Percentiles rank a stretch among this genome's conserved stretches.
These are phyloP conservation scores for Fusarium miscanthi DNA, from an alignment of 2,329 filamentous ascomycete species.

Conservation along the genomic window DNA sequence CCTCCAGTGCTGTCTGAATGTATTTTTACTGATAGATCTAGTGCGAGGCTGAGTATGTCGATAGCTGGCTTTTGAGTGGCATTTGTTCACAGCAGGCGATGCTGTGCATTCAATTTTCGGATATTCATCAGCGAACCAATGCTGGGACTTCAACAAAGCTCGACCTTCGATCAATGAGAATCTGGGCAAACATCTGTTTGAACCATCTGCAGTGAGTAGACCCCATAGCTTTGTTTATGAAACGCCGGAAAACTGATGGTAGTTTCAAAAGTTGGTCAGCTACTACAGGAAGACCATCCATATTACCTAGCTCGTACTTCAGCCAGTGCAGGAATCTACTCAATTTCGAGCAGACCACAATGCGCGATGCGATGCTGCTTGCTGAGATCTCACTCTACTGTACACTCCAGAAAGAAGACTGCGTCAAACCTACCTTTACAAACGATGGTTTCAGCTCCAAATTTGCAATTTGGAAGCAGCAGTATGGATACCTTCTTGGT, in stretches of 20 bases:
- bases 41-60: slow-evolving; percentile 52
- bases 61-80: slow-evolving; percentile 56
- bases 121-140: slow-evolving; percentile 52
- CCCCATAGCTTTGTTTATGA: rapidly evolving
- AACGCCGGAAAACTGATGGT: neutral
- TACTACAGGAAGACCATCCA: slow-evolving; percentile 54
- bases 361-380: slow-evolving; percentile 55
- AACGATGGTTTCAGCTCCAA: slow-evolving; percentile 20
- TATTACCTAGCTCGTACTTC: slow-evolving; percentile 52
- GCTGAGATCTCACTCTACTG: slow-evolving; percentile 55
- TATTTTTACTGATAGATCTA: slow-evolving; percentile 1
- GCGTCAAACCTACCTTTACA: slow-evolving; percentile 45
- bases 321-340: slow-evolving; percentile 54
- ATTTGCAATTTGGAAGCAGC: slow-evolving; percentile 27
- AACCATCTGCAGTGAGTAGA: slow-evolving; percentile 31
- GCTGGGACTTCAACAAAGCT: slow-evolving; percentile 45
- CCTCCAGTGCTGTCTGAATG: neutral
- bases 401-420: slow-evolving; percentile 48
- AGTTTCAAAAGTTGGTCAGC: slow-evolving; percentile 51
- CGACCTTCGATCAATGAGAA: slow-evolving; percentile 48
- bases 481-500: slow-evolving; percentile 35
- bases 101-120: slow-evolving; percentile 56
- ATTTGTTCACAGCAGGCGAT: slow-evolving; percentile 57
- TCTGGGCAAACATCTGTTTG: slow-evolving; percentile 35
- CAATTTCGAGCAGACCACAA: slow-evolving; percentile 55